Base-by-base conservation (phyloP, 768 basidiomycete genomes). In the Tylopilus cervinicoccineus region DNA sequence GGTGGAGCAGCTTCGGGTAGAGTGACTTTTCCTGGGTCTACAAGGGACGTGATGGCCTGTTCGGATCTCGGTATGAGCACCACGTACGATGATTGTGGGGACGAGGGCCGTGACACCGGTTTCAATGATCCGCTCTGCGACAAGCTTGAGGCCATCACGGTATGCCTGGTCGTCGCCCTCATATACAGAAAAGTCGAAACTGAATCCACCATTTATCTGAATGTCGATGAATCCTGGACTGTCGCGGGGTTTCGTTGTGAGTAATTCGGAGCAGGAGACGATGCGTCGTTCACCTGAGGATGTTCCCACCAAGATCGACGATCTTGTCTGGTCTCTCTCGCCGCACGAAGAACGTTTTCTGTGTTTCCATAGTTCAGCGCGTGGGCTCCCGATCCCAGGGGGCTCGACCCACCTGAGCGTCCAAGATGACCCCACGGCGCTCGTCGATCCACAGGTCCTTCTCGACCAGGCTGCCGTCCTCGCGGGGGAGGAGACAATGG, bases 131-230 rank as follows among this genome's bases (percentile, higher is more conserved):
- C 80, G 78, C 66, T 81, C 80, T 7, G 89, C 84, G 28, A 93
- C 80, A 51, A 72, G 70, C 60, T 78, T 76, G 65, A 94, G 70
- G 17, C 89, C 88, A 20, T 76, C 57, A 22, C 74, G 70, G 67
- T 94, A 94, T 6, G 69, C 71, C 31, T 81, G 74, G 44, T 88
- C 85, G 59, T 84, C 76, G 23, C 77, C 80, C 29, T 87, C 82
- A 56, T 85, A 89, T 16, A 91, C 79, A 12, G 89, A 91, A 59
- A 93, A 92, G 65, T 92, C 89, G 60, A 91, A 88, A 26, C 84
- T 83, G 62, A 89, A 93, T 5, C 83, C 92, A 29, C 93, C 93
- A 54, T 95, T 94, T 52, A 95, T 84, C 60, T 95, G 93, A 16
- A 86, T 80, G 68, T 94, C 93, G 42, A 94, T 76, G 59, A 86